phyloP scores from a whole-genome alignment of 2,329 filamentous ascomycete species.

The Coniochaeta sp. region DNA sequence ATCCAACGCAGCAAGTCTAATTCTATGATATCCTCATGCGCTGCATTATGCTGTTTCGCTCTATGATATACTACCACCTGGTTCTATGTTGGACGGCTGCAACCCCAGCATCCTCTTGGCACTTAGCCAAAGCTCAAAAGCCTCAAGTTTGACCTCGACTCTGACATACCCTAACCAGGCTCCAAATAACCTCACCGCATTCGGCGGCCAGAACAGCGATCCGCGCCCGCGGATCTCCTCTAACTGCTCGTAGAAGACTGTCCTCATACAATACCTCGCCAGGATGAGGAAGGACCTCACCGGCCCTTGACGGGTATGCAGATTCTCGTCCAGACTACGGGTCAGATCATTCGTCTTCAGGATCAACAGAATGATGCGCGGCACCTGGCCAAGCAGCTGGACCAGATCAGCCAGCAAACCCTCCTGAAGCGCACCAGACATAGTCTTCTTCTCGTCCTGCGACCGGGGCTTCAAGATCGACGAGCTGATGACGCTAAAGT shows the following conservation, averaged over 20 bases:
- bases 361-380: slow-evolving; percentile 86
- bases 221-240: slow-evolving; percentile 47
- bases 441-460: slow-evolving; percentile 74
- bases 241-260: slow-evolving; percentile 57
- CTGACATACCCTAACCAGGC: slow-evolving; percentile 53
- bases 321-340: slow-evolving; percentile 83
- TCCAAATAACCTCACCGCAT: slow-evolving; percentile 42
- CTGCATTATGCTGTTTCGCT: background rate
- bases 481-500: slow-evolving; percentile 69
- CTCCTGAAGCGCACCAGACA: slow-evolving; percentile 76
- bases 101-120: slow-evolving; percentile 40
- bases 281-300: slow-evolving; percentile 61
- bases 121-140: slow-evolving; percentile 55
- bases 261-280: slow-evolving; percentile 59
- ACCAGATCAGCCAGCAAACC: slow-evolving; percentile 86
- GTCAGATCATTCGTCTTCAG: slow-evolving; percentile 98
- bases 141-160: slow-evolving; percentile 55
- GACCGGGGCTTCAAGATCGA: slow-evolving; percentile 55
- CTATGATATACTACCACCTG: slow-evolving; percentile 9
- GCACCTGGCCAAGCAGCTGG: slow-evolving; percentile 79
- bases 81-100: slow-evolving; percentile 3
- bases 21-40: background rate
- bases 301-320: slow-evolving; percentile 65
- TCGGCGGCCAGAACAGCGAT: slow-evolving; percentile 51
- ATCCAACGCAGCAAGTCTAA: background rate